Percentiles rank a stretch among this genome's conserved stretches.
These are phyloP conservation scores for Botryosphaeria dothidea DNA, from an alignment of 2,329 filamentous ascomycete species.

Conservation along the genomic window DNA sequence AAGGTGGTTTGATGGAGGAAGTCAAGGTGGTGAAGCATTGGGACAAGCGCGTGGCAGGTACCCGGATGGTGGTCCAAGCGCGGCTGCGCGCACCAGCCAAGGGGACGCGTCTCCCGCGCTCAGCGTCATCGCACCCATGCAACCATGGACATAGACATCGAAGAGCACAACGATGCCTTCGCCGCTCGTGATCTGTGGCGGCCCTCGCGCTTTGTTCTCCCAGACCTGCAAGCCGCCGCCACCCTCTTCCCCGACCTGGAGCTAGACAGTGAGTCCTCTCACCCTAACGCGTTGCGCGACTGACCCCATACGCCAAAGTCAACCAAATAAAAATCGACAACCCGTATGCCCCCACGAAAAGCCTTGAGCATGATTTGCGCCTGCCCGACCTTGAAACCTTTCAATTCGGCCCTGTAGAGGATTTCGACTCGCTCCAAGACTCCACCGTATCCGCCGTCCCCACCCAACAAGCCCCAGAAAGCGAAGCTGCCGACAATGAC, in stretches of 20 bases:
- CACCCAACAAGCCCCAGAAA: conserved; percentile 18
- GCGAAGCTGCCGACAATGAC: conserved; percentile 35
- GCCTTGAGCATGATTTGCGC: conserved; percentile 35
- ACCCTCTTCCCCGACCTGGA: conserved; percentile 35
- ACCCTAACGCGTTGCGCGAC: conserved; percentile 26
- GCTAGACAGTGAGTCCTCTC: conserved; percentile 37
- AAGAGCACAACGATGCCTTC: conserved; percentile 57
- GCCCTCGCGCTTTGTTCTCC: conserved; percentile 49
- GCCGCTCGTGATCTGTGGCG: conserved; percentile 63
- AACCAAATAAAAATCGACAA: conserved; percentile 38
- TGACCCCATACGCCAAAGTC: conserved; percentile 32
- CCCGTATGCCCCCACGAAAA: conserved; percentile 40
- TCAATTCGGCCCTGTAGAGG: conserved; percentile 39
- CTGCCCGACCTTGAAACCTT: conserved; percentile 42
- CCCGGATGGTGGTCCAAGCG: neutral
- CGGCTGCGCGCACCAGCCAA: neutral
- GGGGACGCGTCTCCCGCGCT: conserved; percentile 7
- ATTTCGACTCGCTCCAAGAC: conserved; percentile 35
- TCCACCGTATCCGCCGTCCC: conserved; percentile 31
- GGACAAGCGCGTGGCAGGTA: neutral
- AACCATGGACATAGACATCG: conserved; percentile 19
- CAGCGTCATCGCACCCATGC: neutral
- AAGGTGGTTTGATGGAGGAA: neutral
- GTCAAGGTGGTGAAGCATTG: neutral
- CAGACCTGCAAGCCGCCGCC: conserved; percentile 24